phyloP scores from a whole-genome alignment of 805 yeast genomes.

The Kazachstania bromeliacearum region DNA sequence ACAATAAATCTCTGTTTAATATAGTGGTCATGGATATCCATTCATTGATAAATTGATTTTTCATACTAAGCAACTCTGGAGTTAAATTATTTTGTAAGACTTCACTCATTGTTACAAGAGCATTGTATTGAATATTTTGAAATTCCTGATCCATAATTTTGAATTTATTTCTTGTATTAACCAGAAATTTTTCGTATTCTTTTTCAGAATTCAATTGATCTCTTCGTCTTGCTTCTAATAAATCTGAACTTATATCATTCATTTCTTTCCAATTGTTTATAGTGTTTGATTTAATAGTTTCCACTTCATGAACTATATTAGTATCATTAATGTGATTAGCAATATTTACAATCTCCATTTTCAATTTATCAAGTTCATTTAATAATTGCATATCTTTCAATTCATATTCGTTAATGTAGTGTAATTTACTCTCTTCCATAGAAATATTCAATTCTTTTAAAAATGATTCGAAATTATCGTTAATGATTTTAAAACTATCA shows the following conservation, averaged over 20 bases:
- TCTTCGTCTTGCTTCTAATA: neutral
- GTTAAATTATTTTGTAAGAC: conserved; percentile 6
- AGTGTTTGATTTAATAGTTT: neutral
- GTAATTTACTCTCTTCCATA: neutral
- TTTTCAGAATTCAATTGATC: neutral
- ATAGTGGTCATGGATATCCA: conserved; percentile 8
- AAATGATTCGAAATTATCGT: neutral
- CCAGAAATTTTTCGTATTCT: neutral
- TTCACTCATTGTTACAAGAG: conserved; percentile 5
- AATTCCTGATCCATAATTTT: conserved; percentile 4
- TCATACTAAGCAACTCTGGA: conserved; percentile 29
- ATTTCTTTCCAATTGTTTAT: neutral
- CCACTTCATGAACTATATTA: neutral
- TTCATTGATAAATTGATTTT: conserved; percentile 14
- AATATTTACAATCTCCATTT: neutral
- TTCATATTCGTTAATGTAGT: neutral
- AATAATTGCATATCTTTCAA: conserved; percentile 1
- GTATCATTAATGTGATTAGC: neutral
- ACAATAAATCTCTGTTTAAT: conserved; percentile 9
- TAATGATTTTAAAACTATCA: neutral
- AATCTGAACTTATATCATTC: neutral
- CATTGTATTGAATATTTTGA: neutral
- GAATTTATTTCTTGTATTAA: conserved; percentile 7
- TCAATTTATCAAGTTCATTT: neutral
- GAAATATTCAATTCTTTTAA: neutral